Percentiles rank a stretch among this genome's conserved stretches.
Evolutionary conservation across 495 filamentous ascomycete species (phyloP).

Genomic region (Pyrenula aspistea): DNA sequence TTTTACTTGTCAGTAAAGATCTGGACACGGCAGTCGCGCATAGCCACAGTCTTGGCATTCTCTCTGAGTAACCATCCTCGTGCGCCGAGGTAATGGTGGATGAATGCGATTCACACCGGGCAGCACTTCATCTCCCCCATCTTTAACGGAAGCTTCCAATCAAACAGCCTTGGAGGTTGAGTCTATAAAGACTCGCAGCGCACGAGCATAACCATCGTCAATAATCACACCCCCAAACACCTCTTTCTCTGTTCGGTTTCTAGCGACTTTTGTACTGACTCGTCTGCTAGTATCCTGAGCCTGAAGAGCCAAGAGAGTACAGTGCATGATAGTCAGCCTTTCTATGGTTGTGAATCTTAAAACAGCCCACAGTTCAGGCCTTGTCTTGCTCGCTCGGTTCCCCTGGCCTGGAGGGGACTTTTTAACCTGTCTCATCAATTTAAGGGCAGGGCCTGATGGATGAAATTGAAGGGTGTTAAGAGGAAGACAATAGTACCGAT

Average conservation of each 20-base stretch:
- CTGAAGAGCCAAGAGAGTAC: neutral
- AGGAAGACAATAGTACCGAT: neutral
- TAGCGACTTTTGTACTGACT: neutral
- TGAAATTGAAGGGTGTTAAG: neutral
- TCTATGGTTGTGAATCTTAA: neutral
- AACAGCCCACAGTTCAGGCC: neutral
- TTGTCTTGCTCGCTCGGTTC: too few relatives aligned
- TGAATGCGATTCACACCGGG: neutral
- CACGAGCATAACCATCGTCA: neutral
- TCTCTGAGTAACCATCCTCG: neutral
- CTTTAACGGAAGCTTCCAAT: neutral
- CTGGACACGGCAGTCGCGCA: neutral
- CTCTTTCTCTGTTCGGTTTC: neutral
- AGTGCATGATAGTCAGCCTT: neutral
- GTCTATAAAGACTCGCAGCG: neutral
- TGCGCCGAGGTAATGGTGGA: neutral
- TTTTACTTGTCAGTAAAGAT: neutral
- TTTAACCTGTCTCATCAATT: too few relatives aligned
- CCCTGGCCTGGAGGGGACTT: too few relatives aligned
- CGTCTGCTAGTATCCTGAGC: neutral
- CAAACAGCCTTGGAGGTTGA: neutral
- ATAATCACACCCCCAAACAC: neutral
- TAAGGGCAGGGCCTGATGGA: neutral
- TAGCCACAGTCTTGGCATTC: neutral
- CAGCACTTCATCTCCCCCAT: neutral